Percentiles rank a stretch among this genome's conserved stretches.
These are phyloP conservation scores for Hirsutella minnesotensis DNA, from an alignment of 2,329 filamentous ascomycete species.

Conservation along the genomic window DNA sequence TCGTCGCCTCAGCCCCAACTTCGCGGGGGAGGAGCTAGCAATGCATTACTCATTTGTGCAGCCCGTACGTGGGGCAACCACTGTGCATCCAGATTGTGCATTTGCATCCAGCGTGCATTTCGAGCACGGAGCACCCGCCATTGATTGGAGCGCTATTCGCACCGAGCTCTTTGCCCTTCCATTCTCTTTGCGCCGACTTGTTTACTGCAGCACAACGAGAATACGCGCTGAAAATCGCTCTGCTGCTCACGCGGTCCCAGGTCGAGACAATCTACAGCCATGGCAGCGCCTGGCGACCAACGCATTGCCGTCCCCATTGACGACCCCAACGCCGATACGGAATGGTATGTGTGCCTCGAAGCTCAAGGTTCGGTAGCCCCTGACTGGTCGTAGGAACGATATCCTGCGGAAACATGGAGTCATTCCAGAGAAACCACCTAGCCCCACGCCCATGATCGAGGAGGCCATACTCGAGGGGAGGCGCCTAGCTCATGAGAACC, in stretches of 20 bases:
- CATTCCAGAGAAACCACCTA: conserved; percentile 95
- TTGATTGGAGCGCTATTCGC: neutral
- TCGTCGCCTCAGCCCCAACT: neutral
- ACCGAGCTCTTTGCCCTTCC: neutral
- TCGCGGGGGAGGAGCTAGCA: neutral
- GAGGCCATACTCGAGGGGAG: conserved; percentile 82
- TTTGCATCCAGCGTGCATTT: neutral
- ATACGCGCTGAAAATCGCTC: too few relatives aligned
- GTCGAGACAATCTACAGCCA: conserved; percentile 22
- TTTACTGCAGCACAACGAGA: too few relatives aligned
- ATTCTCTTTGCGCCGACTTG: too few relatives aligned
- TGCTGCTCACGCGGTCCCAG: too few relatives aligned
- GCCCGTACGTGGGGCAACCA: neutral
- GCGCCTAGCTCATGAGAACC: conserved; percentile 77
- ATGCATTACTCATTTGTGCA: conserved; percentile 6
- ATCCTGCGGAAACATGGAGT: conserved; percentile 93
- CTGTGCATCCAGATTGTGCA: too few relatives aligned
- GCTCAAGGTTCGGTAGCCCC: conserved; percentile 7
- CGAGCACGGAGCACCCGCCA: neutral
- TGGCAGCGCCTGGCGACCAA: conserved; percentile 52
- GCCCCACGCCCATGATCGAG: conserved; percentile 90
- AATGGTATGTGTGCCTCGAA: conserved; percentile 54
- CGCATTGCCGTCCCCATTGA: conserved; percentile 74
- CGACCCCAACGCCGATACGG: conserved; percentile 92
- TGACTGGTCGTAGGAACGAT: conserved; percentile 63